These are phyloP conservation scores for Xylaria castorea DNA, from an alignment of 495 filamentous ascomycete species.

Conservation along the genomic window DNA sequence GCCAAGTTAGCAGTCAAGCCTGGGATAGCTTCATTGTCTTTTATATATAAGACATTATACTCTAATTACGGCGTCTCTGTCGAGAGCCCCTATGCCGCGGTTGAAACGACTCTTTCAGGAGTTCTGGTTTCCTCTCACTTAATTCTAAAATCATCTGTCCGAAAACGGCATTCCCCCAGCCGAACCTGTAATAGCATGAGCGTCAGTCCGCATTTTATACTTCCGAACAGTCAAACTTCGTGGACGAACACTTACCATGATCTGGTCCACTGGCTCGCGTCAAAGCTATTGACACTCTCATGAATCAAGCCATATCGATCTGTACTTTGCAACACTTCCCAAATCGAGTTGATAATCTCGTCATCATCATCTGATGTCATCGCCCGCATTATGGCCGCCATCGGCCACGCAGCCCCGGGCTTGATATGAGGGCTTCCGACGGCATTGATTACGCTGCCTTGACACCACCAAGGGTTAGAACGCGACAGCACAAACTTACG, in stretches of 20 bases:
- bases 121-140: constrained; percentile 47
- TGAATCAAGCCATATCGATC: constrained; percentile 66
- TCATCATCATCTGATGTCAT: constrained; percentile 51
- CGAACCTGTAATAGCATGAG: constrained; percentile 55
- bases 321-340: constrained; percentile 58
- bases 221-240: no score
- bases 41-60: not conserved
- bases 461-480: constrained; percentile 64
- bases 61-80: not conserved
- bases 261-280: constrained; percentile 61
- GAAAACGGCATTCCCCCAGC: constrained; percentile 74
- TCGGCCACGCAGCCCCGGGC: constrained; percentile 65
- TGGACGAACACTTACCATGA: constrained; percentile 53
- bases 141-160: constrained; percentile 70
- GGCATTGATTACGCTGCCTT: constrained; percentile 58
- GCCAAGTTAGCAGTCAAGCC: no score
- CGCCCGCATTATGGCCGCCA: constrained; percentile 59
- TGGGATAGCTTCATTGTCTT: not conserved
- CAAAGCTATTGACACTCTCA: constrained; percentile 63
- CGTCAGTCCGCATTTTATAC: constrained; percentile 28
- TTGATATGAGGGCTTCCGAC: constrained; percentile 65
- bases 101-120: constrained; percentile 50
- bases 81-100: constrained; percentile 28
- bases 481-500: constrained; percentile 55
- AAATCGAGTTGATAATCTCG: constrained; percentile 57